Evolutionary conservation across 2,329 filamentous ascomycete species (phyloP), one percentile per base, ranked within the genome.

Genomic region (Trichophyton rubrum): DNA sequence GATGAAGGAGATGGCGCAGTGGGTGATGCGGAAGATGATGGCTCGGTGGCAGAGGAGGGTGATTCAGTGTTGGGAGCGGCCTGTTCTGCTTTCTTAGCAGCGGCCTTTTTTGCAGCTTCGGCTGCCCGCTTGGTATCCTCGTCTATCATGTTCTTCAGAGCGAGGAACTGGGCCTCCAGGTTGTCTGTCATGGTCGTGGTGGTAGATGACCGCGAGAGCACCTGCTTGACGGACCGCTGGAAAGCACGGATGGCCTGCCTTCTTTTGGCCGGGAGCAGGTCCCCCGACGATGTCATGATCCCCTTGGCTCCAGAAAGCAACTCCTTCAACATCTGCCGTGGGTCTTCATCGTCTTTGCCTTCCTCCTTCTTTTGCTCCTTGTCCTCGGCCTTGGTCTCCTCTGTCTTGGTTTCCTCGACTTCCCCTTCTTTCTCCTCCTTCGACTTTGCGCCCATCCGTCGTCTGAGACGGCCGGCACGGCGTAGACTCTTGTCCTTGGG

Each of bases 211-310:
- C 81, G 79, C 59, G 80, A 77, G 56, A 92, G 78, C 51, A 87
- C 81, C 53, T 80, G 79, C 67, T 83, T 83, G 53, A 88, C 80
- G 27, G 82, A 78, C 66, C 81, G 81, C 62, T 86, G 78, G 75
- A 95, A 88, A n/a, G 80, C 76, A 58, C 90, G 87, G 59, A 95
- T 79, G 59, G 85, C 81, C 69, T 86, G 84, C 78, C 92, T 93
- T 70, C 86, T 84, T 71, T 85, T 87, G 59, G 83, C 88, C 35
- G 81, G 80, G 38, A 90, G 72, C 22, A 71, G 64, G 3, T 78
- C 74, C 62, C 79, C 76, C 62, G 81, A 72, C 61, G 74, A 78
- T 8, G 79, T 76, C 62, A 87, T 76, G 59, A 87, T 78, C n/a
- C 69, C 71, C 70, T 86, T 85, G 59, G 85, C 83, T 64, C 83